Evolutionary conservation across 139 green algal genomes (phyloP).

Genomic region (Coelastrella sp.): DNA sequence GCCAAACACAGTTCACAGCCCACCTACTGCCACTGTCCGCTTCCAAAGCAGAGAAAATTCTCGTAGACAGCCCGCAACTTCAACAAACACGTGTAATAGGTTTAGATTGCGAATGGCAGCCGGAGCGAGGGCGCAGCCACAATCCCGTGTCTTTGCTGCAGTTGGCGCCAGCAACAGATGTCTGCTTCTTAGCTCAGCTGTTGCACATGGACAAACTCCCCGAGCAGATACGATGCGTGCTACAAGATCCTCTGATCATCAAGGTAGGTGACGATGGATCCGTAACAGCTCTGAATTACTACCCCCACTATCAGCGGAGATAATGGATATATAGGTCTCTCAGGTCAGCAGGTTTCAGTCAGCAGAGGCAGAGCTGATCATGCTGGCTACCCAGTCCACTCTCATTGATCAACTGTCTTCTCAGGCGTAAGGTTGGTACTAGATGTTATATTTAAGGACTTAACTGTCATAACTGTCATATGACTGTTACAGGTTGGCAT

Average conservation of each 20-base stretch:
- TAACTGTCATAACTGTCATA: neutral
- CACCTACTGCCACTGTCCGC: neutral
- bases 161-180: neutral
- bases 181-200: slow-evolving; percentile 13
- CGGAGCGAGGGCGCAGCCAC: neutral
- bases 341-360: too few relatives aligned
- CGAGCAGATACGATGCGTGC: neutral
- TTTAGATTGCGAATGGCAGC: slow-evolving; percentile 35
- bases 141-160: slow-evolving; percentile 5
- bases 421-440: neutral
- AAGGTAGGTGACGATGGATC: slow-evolving; percentile 1
- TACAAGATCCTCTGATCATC: slow-evolving; percentile 1
- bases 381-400: neutral
- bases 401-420: neutral
- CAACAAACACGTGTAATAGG: neutral
- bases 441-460: neutral
- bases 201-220: neutral
- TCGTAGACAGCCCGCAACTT: too few relatives aligned
- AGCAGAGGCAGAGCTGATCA: neutral
- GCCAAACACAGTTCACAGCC: neutral
- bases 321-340: too few relatives aligned
- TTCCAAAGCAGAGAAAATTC: neutral
- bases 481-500: slow-evolving; percentile 20
- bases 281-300: neutral
- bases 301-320: too few relatives aligned